Evolutionary conservation across 2,329 filamentous ascomycete genomes (phyloP).

Genomic region (Diaporthe caulivora): DNA sequence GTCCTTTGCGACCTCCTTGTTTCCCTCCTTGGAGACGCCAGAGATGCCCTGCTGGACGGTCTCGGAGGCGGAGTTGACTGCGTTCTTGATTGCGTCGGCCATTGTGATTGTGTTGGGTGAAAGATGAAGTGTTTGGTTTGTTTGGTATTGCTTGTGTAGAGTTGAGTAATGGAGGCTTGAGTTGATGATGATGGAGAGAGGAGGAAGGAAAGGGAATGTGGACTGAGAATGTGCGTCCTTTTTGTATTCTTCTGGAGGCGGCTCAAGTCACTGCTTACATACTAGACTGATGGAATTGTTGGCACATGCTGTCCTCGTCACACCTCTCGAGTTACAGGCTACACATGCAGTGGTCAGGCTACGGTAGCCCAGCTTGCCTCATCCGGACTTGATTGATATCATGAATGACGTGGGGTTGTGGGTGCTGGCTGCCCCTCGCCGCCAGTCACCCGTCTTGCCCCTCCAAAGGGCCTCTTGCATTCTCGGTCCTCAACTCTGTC

Average conservation of each 20-base stretch:
- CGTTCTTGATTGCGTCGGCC: constrained; percentile 59
- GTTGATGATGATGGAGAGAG: neutral
- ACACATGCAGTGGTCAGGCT: neutral
- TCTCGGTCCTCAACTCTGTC: neutral
- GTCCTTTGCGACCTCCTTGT: constrained; percentile 71
- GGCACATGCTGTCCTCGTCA: constrained; percentile 16
- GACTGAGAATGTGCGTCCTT: neutral
- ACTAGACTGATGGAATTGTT: neutral
- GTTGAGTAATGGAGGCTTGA: neutral
- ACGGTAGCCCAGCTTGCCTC: constrained; percentile 8
- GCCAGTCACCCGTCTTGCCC: neutral
- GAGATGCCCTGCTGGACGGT: constrained; percentile 52
- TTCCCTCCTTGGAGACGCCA: constrained; percentile 71
- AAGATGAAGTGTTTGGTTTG: constrained; percentile 28
- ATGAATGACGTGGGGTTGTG: constrained; percentile 31
- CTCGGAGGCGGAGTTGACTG: constrained; percentile 61
- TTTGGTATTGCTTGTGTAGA: constrained; percentile 32
- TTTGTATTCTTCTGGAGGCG: neutral
- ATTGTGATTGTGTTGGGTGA: constrained; percentile 46
- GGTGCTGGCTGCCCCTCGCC: neutral
- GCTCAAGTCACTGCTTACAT: constrained; percentile 4
- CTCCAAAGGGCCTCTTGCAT: too few relatives aligned
- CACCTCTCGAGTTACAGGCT: neutral
- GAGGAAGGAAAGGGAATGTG: neutral
- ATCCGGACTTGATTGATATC: neutral